phyloP scores from a whole-genome alignment of 352 stramenopile genomes.

The Phytophthora idaei region DNA sequence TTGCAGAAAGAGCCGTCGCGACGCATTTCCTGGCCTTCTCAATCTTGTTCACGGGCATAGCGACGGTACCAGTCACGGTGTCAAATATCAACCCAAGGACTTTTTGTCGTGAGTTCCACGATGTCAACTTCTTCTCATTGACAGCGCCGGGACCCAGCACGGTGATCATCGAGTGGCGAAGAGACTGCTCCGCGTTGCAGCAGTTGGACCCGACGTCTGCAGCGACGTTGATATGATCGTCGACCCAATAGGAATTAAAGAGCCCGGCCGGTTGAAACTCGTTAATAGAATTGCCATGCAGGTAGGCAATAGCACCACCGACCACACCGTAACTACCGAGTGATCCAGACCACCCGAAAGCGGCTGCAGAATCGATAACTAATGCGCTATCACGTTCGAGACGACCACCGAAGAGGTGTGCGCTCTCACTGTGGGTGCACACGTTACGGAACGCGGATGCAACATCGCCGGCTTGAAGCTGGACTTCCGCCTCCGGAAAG shows the following conservation, averaged over 20 bases:
- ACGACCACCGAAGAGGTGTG: conserved; percentile 5
- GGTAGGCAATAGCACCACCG: background rate
- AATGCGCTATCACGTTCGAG: conserved; percentile 1
- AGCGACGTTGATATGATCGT: conserved; percentile 7
- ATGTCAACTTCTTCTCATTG: conserved; percentile 30
- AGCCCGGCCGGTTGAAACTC: background rate
- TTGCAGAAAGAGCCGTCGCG: background rate
- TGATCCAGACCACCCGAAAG: too few relatives aligned
- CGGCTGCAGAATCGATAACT: background rate
- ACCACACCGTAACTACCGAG: background rate
- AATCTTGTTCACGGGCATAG: background rate
- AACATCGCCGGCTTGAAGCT: background rate
- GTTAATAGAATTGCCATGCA: background rate
- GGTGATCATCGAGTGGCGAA: background rate
- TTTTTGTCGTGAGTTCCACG: background rate
- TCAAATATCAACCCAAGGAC: background rate
- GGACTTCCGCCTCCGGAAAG: background rate
- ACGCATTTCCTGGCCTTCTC: background rate
- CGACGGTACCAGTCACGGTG: background rate
- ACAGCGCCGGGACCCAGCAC: conserved; percentile 1
- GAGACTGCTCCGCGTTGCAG: background rate
- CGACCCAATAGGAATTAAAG: background rate
- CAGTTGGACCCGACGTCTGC: background rate
- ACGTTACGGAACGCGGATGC: background rate
- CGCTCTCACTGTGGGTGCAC: background rate